phyloP scores from a whole-genome alignment of 2,329 filamentous ascomycete genomes.

The Fusarium tricinctum region DNA sequence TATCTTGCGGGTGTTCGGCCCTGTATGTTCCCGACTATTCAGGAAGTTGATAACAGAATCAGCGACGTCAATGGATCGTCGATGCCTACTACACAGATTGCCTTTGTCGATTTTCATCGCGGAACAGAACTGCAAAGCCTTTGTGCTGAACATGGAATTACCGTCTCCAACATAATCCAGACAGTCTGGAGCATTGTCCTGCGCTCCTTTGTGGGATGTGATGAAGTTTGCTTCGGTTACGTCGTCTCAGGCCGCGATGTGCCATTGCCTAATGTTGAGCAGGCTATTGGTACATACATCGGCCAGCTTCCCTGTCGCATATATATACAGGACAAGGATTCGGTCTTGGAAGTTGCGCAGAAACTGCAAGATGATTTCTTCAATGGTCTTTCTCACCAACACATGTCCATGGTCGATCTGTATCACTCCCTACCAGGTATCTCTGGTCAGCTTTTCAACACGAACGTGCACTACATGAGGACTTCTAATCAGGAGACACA shows the following conservation, averaged over 20 bases:
- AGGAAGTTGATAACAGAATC: background rate
- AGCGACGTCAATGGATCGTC: background rate
- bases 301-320: too few relatives aligned
- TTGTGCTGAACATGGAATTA: background rate
- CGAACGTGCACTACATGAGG: too few relatives aligned
- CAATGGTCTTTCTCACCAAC: too few relatives aligned
- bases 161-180: background rate
- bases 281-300: too few relatives aligned
- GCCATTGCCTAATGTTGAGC: background rate
- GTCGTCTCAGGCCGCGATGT: slow-evolving; percentile 2
- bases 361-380: too few relatives aligned
- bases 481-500: too few relatives aligned
- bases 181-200: background rate
- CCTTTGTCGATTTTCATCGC: background rate
- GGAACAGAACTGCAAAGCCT: background rate
- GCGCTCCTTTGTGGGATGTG: background rate
- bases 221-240: slow-evolving; percentile 8
- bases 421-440: too few relatives aligned
- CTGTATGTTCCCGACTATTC: background rate
- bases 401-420: too few relatives aligned
- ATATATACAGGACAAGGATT: too few relatives aligned
- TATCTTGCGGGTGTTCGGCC: background rate
- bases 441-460: too few relatives aligned
- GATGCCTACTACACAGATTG: background rate
- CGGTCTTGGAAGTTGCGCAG: too few relatives aligned